phyloP scores from a whole-genome alignment of 73 alveolate genomes.

The Diophrys sp. region DNA sequence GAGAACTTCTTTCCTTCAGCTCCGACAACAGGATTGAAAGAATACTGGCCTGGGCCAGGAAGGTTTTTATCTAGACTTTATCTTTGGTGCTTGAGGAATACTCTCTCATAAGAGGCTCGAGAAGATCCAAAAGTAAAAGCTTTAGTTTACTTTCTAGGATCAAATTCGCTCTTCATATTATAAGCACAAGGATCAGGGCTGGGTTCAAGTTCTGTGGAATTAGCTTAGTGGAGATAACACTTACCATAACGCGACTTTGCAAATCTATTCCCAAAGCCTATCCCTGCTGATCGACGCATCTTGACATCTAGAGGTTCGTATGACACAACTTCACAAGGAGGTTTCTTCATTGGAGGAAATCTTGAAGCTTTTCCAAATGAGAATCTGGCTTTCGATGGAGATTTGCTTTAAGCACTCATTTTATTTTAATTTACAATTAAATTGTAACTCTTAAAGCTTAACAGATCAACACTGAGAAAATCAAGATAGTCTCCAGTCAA shows the following conservation, averaged over 20 bases:
- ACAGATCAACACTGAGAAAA: too few relatives aligned
- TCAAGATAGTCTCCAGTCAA: too few relatives aligned
- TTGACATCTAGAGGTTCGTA: neutral
- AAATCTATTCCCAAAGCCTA: neutral
- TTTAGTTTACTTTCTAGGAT: neutral
- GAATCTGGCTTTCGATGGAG: neutral
- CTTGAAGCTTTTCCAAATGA: neutral
- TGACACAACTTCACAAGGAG: neutral
- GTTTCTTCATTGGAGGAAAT: neutral
- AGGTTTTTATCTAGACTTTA: neutral
- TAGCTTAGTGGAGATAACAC: neutral
- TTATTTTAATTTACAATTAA: neutral
- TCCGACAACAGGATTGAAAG: neutral
- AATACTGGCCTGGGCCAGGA: neutral
- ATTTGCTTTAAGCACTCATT: neutral
- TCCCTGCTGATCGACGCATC: neutral
- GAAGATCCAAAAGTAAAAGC: neutral
- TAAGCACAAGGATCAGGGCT: neutral
- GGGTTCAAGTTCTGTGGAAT: neutral
- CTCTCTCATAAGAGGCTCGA: neutral
- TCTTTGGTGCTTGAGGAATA: neutral
- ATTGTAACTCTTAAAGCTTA: too few relatives aligned
- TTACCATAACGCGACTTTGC: neutral
- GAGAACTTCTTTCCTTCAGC: neutral
- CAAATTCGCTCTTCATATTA: neutral